phyloP scores from a whole-genome alignment of 2,329 filamentous ascomycete genomes.

The Dothideomycetes sp. region DNA sequence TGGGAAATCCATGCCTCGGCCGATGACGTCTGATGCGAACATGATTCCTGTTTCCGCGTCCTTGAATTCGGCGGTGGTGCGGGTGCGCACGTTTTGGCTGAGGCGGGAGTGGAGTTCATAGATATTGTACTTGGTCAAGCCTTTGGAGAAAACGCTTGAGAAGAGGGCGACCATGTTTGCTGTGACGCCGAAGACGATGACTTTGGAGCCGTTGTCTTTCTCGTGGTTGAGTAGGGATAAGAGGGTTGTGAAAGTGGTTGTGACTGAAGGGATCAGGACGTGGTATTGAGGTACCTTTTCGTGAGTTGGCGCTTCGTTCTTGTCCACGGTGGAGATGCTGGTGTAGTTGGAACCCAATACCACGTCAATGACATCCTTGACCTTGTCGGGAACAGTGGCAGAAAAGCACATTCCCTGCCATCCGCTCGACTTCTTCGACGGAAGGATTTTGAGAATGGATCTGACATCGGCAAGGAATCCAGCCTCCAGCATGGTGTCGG shows the following conservation, averaged over 20 bases:
- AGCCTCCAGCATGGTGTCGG: slow-evolving; percentile 68
- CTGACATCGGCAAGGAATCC: slow-evolving; percentile 47
- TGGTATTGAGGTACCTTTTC: slow-evolving; percentile 41
- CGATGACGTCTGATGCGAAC: slow-evolving; percentile 63
- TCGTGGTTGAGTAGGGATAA: slow-evolving; percentile 38
- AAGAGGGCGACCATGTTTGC: slow-evolving; percentile 35
- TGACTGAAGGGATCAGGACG: slow-evolving; percentile 30
- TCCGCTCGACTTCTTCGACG: slow-evolving; percentile 37
- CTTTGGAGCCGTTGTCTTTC: slow-evolving; percentile 34
- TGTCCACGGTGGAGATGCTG: slow-evolving; percentile 36
- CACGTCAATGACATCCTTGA: slow-evolving; percentile 36
- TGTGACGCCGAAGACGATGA: slow-evolving; percentile 39
- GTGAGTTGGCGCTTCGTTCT: slow-evolving; percentile 37
- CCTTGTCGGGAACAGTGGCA: slow-evolving; percentile 37
- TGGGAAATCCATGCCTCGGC: slow-evolving; percentile 92
- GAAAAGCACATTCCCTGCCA: slow-evolving; percentile 44
- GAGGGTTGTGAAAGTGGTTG: slow-evolving; percentile 38
- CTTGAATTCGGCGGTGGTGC: slow-evolving; percentile 38
- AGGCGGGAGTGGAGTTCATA: slow-evolving; percentile 38
- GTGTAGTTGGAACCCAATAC: slow-evolving; percentile 36
- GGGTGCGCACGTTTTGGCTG: slow-evolving; percentile 32
- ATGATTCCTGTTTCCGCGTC: slow-evolving; percentile 39
- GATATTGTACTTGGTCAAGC: slow-evolving; percentile 27
- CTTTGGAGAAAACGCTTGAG: slow-evolving; percentile 26
- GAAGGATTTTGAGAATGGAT: slow-evolving; percentile 42